Evolutionary conservation across 441 rosid species (phyloP).

Genomic region (Omphalea diandra): DNA sequence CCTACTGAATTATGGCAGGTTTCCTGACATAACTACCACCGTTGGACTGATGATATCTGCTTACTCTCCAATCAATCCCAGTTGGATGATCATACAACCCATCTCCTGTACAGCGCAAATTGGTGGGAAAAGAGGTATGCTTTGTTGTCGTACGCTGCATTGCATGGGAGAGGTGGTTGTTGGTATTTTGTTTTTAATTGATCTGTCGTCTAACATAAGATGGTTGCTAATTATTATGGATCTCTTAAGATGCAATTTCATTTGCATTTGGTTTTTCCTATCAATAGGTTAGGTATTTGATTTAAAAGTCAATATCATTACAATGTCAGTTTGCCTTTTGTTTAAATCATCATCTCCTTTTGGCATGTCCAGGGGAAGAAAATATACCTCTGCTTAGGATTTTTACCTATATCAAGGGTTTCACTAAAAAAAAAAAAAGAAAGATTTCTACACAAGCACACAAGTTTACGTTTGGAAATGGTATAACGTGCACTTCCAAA

Average conservation of each 20-base stretch:
- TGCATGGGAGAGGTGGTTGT: not conserved
- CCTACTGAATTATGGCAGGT: slow-evolving; percentile 73
- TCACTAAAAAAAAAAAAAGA: too few relatives aligned
- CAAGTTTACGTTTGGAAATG: not conserved
- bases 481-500: not conserved
- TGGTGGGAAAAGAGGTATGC: slow-evolving; percentile 91
- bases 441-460: too few relatives aligned
- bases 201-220: not conserved
- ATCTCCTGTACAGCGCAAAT: slow-evolving; percentile 92
- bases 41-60: slow-evolving; percentile 92
- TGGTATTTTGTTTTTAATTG: not conserved
- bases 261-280: not conserved
- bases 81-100: slow-evolving; percentile 85
- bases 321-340: not conserved
- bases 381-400: not conserved
- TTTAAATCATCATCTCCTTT: not conserved
- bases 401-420: not conserved
- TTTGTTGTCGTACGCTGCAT: not conserved
- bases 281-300: not conserved
- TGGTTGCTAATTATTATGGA: not conserved
- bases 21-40: slow-evolving; percentile 79
- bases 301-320: not conserved
- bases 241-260: not conserved
- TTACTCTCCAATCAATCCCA: slow-evolving; percentile 71
- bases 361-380: not conserved